Evolutionary conservation across 441 rosid genomes (phyloP).

Genomic region (Gossypium schwendimanii): DNA sequence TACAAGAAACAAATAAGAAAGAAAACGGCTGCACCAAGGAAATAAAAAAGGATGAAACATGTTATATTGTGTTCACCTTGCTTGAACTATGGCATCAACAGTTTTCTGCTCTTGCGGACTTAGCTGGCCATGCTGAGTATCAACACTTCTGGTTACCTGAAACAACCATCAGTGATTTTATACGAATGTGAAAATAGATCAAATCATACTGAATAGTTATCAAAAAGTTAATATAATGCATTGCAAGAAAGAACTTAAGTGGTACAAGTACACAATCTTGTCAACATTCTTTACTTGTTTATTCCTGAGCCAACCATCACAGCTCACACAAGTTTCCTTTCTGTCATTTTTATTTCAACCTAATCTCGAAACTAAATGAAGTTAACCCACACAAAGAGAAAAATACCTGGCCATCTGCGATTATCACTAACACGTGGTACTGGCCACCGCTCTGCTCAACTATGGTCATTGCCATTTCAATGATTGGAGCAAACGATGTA

Average conservation of each 20-base stretch:
- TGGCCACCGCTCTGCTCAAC: slow-evolving; percentile 71
- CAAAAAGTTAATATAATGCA: neutral
- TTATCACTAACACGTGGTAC: slow-evolving; percentile 66
- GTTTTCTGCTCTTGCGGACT: slow-evolving; percentile 80
- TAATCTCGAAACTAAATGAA: neutral
- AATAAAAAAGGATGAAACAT: neutral
- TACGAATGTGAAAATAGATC: neutral
- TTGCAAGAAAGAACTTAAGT: neutral
- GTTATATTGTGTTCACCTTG: slow-evolving; percentile 38
- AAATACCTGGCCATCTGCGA: slow-evolving; percentile 78
- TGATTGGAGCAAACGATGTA: slow-evolving; percentile 66
- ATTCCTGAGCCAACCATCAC: neutral
- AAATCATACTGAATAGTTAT: neutral
- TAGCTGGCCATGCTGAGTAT: slow-evolving; percentile 42
- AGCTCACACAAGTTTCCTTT: neutral
- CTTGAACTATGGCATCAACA: slow-evolving; percentile 60
- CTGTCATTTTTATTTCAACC: neutral
- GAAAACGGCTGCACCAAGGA: slow-evolving; percentile 1
- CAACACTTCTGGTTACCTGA: slow-evolving; percentile 72
- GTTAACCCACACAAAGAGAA: neutral
- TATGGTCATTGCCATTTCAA: slow-evolving; percentile 73
- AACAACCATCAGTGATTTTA: slow-evolving; percentile 5
- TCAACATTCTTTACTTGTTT: neutral
- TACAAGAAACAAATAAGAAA: slow-evolving; percentile 16
- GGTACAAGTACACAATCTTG: neutral